Base-by-base conservation (phyloP, 2,329 filamentous ascomycete genomes). In the Teratosphaeria nubilosa region DNA sequence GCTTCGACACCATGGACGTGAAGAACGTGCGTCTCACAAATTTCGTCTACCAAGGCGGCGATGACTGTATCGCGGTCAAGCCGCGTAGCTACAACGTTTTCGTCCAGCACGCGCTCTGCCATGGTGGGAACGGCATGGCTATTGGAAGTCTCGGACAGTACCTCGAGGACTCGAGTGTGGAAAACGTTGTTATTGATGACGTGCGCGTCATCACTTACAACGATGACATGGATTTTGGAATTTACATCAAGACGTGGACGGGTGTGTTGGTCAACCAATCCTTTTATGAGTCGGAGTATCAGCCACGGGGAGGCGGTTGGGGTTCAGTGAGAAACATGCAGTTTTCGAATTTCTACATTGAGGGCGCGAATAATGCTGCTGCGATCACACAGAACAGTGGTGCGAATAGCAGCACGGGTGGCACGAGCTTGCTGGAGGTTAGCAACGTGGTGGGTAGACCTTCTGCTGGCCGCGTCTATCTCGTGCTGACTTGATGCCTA, bases 41-140 rank as follows among this genome's bases (percentile, higher is more conserved):
- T 59, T 76, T 82, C 55, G 69, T 73, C 5, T 83, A 81, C 63
- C 78, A 81, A 70, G 80, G 80, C 10, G 80, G 84, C 65, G 86
- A 79, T 67, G 73, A 81, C 58, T 90, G 86, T 70, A 79, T 84
- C 27, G 79, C 80, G 48, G 76, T 78, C 60, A 89, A 87, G 72
- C 76, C 80, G 50, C 78, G 86, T 71, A 84, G 82, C 58, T 78
- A 82, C 70, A 83, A 86, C 64, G 77, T 80, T 60, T 71, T 74
- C 37, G 70, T 78, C 58, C 77, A 80, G 58, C 86, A 82, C 66
- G 63, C 76, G 6, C 75, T 74, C 59, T 88, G 82, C 57, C 74
- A 75, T 50, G 77, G 78, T 13, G 80, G 80, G 2, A 83, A 83
- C 59, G 76, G 75, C 55, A 75, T 76, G 30, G 80, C 81, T 4